Evolutionary conservation across 1,139 yeast species (phyloP), one percentile per base, ranked within the genome.

Genomic region (Candida dubliniensis): DNA sequence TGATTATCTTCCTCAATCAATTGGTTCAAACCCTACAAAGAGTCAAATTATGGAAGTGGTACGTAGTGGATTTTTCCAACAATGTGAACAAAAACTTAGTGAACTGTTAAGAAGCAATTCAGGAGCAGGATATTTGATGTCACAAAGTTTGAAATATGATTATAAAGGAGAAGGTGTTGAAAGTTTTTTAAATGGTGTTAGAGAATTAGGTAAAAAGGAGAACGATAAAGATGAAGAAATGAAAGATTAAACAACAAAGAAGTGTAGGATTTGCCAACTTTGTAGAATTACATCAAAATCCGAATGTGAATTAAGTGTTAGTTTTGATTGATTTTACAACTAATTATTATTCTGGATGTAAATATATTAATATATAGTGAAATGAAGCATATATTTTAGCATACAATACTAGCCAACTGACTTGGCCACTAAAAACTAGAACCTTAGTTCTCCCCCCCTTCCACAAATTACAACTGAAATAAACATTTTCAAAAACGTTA

Each of bases 111-210:
- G 56, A 12, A 51, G 56, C 18, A 55, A 60, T 15, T 60, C 63
- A 12, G 84, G 82, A 1, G 77, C 81, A 5, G 85, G 85, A 2
- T 69, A 63, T 44, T 57, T 80, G 31, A 70, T 83, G 41, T 69
- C 87, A 4, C 74, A 69, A 45, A 73, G 79, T 39, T 67, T 82
- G 44, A 77, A 76, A 27, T 69, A 69, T 52, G 74, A 69, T 7
- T 82, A 82, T 52, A 48, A 63, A 18, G 86, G 86, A 3, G 87
- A 82, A 56, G 87, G 87, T 0, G 65, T 82, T 18, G 77, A 69
- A 41, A 76, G 76, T 11, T 81, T 80, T 49, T 61, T 83, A 46
- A 57, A 64, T 32, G 82, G 82, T 2, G 64, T 76, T n/a, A 63
- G 82, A 47, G 56, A 61, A 34, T 49, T 63, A 42, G 60, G 60